Conservation (phyloP, 768 basidiomycete genomes). For the Calocybe gangraenosa region DNA sequence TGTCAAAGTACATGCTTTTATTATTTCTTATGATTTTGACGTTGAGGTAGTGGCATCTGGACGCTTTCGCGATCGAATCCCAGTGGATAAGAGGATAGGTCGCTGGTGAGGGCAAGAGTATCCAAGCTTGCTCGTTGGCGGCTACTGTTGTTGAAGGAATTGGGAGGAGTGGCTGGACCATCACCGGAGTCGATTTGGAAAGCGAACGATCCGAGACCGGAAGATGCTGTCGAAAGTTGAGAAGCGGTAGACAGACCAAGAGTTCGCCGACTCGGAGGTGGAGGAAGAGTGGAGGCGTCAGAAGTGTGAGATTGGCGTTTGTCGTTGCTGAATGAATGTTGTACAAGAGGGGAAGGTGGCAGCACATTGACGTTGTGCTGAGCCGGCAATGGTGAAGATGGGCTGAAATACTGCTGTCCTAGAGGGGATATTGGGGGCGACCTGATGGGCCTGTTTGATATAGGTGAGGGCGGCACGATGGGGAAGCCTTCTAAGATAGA, state of each 20-base stretch:
- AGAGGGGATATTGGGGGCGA: slow-evolving; percentile 75
- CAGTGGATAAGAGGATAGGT: slow-evolving; percentile 80
- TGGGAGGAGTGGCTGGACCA: slow-evolving; percentile 25
- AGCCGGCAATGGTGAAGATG: slow-evolving; percentile 53
- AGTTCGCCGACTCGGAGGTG: slow-evolving; percentile 56
- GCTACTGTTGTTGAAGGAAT: slow-evolving; percentile 34
- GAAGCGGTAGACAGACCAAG: slow-evolving; percentile 75
- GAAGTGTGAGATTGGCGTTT: slow-evolving; percentile 18
- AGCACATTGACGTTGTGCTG: slow-evolving; percentile 41
- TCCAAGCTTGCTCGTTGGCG: slow-evolving; percentile 80
- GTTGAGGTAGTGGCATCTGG: slow-evolving; percentile 22
- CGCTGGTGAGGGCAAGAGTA: slow-evolving; percentile 78
- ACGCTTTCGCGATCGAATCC: slow-evolving; percentile 58
- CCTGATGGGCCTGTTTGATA: slow-evolving; percentile 74
- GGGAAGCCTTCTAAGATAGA: slow-evolving; percentile 86
- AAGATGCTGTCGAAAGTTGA: slow-evolving; percentile 72
- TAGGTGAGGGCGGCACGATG: slow-evolving; percentile 86
- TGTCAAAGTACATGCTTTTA: no score
- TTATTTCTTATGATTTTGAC: not conserved
- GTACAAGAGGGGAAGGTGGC: slow-evolving; percentile 53
- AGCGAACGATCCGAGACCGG: slow-evolving; percentile 80
- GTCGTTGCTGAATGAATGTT: slow-evolving; percentile 36
- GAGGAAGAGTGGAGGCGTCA: slow-evolving; percentile 30
- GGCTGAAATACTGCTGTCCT: slow-evolving; percentile 51
- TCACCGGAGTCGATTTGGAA: slow-evolving; percentile 80